Base-by-base conservation (phyloP, 2,329 filamentous ascomycete genomes). In the Thermoascus crustaceus region DNA sequence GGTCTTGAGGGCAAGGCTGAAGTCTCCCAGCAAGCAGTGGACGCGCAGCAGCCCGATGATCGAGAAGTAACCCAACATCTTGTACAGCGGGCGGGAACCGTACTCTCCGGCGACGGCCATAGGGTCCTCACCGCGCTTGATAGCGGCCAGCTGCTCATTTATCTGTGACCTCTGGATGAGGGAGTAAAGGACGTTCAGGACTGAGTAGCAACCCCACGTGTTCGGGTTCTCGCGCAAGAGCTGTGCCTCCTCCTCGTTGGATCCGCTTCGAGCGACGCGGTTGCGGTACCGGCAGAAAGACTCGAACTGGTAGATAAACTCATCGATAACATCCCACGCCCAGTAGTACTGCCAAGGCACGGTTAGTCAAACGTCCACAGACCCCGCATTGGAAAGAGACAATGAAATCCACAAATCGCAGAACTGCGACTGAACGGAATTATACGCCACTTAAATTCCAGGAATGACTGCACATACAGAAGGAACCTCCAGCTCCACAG, bases 231-330 rank as follows among this genome's bases (percentile, higher is more conserved):
- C 91, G 54, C 85, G 82, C 52, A 98, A 79, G 34, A 94, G 73
- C 65, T 84, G 76, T 47, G 93, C 80, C 66, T 98, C 91, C 67
- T 96, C 91, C 61, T 87, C 85, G 64, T 89, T 94, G 63, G 83
- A 76, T 70, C 64, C 78, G 31, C 64, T 78, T 51, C 87, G 78
- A 46, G 91, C 91, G 50, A 94, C 80, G 49, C 87, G 82, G 65
- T 93, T 87, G 58, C 91, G 81, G 76, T 95, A 95, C 45, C 87
- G 86, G 63, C 87, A 96, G 75, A 98, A 98, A 40, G 88, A 93
- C 75, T 98, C 95, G 75, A 98, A 98, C 66, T 98, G 91, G 73
- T 98, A 98, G 69, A 98, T 96, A 72, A 98, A 98, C 68, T 98
- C 91, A 66, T 98, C 91, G 68, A 98, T 95, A 50, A 96, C 89